Percentiles rank a stretch among this genome's conserved stretches.
These are phyloP conservation scores for Magnolia kwangsiensis DNA, from an alignment of 164 flowering plant species.

Conservation along the genomic window DNA sequence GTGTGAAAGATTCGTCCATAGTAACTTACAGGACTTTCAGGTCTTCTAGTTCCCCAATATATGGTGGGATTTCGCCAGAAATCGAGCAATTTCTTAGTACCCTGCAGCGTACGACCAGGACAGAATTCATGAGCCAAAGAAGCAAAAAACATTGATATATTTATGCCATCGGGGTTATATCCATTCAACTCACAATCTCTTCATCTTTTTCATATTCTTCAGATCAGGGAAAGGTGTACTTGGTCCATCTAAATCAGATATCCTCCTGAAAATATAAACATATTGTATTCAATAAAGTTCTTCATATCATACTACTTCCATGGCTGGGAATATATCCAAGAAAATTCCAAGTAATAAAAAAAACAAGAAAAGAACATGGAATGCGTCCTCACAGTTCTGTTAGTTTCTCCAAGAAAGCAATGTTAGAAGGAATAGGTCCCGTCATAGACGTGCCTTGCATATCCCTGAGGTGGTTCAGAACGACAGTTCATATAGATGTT, in stretches of 20 bases:
- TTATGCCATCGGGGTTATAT: neutral
- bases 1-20: neutral
- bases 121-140: neutral
- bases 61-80: constrained; percentile 43
- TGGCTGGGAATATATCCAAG: no score
- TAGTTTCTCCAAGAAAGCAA: constrained; percentile 42
- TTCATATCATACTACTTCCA: no score
- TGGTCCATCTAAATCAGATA: constrained; percentile 57
- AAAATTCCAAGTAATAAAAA: neutral
- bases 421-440: constrained; percentile 61
- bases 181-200: constrained; percentile 43
- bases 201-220: constrained; percentile 27
- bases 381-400: constrained; percentile 8
- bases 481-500: neutral
- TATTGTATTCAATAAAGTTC: neutral
- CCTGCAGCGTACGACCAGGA: constrained; percentile 31
- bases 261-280: constrained; percentile 44
- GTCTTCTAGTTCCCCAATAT: constrained; percentile 27
- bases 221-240: constrained; percentile 46
- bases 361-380: neutral
- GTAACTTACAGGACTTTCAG: constrained; percentile 47
- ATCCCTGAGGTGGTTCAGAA: constrained; percentile 38
- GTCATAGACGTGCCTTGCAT: constrained; percentile 65
- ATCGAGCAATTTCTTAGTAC: constrained; percentile 58
- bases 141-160: neutral